Percentiles rank a stretch among this genome's conserved stretches.
Evolutionary conservation across 1,284 basidiomycete genomes (phyloP).

Genomic region (Mycena sp.): DNA sequence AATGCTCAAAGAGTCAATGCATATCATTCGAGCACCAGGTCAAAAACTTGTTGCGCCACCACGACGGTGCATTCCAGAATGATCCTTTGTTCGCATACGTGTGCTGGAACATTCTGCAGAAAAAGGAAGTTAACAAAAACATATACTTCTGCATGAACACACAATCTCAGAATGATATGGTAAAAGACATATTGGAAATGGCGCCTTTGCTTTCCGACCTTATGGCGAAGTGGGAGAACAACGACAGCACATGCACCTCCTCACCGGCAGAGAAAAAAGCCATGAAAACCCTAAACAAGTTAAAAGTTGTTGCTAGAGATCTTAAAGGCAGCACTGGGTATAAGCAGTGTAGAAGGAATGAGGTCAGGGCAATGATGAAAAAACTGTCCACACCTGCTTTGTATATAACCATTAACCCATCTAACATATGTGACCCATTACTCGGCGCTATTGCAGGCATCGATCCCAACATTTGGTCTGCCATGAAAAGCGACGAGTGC

Average conservation of each 20-base stretch:
- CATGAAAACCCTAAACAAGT: background rate
- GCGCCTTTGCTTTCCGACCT: background rate
- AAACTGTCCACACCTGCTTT: background rate
- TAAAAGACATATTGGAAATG: background rate
- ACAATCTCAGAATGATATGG: background rate
- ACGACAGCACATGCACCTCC: background rate
- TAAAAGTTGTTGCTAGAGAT: background rate
- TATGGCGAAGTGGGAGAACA: background rate
- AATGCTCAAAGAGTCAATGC: background rate
- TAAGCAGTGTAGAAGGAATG: background rate
- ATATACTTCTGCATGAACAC: background rate
- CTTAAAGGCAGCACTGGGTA: background rate
- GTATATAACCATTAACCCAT: slow-evolving; percentile 1
- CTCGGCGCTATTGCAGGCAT: slow-evolving; percentile 3
- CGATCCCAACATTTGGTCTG: background rate
- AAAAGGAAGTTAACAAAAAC: background rate
- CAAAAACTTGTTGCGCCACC: background rate
- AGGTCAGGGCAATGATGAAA: slow-evolving; percentile 6
- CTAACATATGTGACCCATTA: background rate
- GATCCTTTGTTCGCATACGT: background rate
- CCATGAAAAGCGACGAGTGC: background rate
- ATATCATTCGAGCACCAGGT: background rate
- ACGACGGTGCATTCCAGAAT: background rate
- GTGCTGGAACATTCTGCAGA: slow-evolving; percentile 5
- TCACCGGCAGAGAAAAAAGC: background rate